Evolutionary conservation across 768 basidiomycete genomes (phyloP).

Genomic region (Royoungia palumana): DNA sequence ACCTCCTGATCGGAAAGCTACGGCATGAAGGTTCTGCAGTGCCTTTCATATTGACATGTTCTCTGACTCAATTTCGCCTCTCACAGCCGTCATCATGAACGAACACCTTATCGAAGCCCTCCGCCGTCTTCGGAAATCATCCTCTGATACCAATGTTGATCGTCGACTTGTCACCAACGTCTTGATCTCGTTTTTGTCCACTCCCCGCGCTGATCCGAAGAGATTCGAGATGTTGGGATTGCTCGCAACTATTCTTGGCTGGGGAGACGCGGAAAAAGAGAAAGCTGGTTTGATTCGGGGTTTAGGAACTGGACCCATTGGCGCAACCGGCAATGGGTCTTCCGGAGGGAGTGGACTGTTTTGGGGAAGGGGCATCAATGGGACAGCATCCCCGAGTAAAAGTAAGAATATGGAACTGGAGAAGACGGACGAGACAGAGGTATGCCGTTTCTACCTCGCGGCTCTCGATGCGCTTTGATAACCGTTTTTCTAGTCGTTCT

Average conservation of each 20-base stretch:
- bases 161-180: constrained; percentile 92
- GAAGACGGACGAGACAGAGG: constrained; percentile 84
- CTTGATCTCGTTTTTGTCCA: constrained; percentile 83
- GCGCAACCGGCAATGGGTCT: constrained; percentile 17
- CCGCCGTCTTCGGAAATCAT: constrained; percentile 84
- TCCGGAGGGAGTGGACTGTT: constrained; percentile 20
- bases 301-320: constrained; percentile 41
- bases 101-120: constrained; percentile 97
- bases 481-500: constrained; percentile 70
- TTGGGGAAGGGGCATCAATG: constrained; percentile 22
- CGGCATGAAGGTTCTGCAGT: constrained; percentile 78
- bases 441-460: constrained; percentile 28
- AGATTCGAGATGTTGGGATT: constrained; percentile 95
- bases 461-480: not conserved
- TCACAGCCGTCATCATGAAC: constrained; percentile 87
- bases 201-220: constrained; percentile 88
- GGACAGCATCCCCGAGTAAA: constrained; percentile 28
- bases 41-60: not conserved
- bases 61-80: not conserved
- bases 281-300: constrained; percentile 60
- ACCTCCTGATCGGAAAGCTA: constrained; percentile 88
- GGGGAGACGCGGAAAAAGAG: constrained; percentile 89
- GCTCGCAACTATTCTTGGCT: constrained; percentile 84
- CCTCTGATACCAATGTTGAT: constrained; percentile 86
- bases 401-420: constrained; percentile 55